Conservation (phyloP, 441 rosid species). For the Populus tomentosa region DNA sequence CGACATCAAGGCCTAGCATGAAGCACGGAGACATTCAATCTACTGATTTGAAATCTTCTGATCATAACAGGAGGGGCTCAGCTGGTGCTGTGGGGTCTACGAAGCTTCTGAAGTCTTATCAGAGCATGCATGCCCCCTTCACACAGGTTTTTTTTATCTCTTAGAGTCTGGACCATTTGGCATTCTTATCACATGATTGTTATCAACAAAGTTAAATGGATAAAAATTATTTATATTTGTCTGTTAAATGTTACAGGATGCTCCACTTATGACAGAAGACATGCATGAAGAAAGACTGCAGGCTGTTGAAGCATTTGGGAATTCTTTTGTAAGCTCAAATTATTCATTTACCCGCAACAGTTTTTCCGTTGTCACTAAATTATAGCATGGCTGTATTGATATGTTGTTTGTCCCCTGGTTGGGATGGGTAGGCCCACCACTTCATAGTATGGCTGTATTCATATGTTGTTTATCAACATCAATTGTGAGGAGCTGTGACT, state of each 20-base stretch:
- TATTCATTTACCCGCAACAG: constrained; percentile 1
- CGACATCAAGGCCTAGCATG: constrained; percentile 19
- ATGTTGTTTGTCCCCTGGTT: not conserved
- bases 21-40: constrained; percentile 32
- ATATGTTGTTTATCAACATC: not conserved
- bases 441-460: not conserved
- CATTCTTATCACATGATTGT: not conserved
- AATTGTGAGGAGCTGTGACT: not conserved
- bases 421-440: not conserved
- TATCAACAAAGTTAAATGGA: not conserved
- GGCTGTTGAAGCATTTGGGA: constrained; percentile 84
- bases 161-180: constrained; percentile 6
- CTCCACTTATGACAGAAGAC: constrained; percentile 98
- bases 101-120: constrained; percentile 82
- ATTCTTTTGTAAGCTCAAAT: constrained; percentile 71
- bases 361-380: not conserved
- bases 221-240: not conserved
- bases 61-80: constrained; percentile 70
- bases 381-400: not conserved
- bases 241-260: constrained; percentile 49
- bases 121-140: constrained; percentile 90
- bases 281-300: constrained; percentile 99
- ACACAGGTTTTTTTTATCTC: constrained; percentile 58
- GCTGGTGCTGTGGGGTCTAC: constrained; percentile 77
- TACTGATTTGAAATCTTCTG: constrained; percentile 36